Evolutionary conservation across 2,329 filamentous ascomycete species (phyloP).

Genomic region (Pseudocercospora pini-densiflorae): DNA sequence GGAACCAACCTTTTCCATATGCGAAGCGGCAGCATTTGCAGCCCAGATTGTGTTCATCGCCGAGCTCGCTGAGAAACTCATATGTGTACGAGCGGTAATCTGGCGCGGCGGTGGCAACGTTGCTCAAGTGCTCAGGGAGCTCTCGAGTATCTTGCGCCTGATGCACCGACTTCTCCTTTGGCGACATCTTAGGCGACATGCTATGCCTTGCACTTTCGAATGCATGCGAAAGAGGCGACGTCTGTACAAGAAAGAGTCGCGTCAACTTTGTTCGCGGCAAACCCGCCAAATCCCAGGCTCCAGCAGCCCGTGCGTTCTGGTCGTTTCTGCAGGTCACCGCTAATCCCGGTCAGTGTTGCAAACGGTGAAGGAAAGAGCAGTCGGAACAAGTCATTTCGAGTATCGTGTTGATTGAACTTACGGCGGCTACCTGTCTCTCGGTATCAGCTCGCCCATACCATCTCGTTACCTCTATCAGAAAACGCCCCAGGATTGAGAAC

Average conservation of each 20-base stretch:
- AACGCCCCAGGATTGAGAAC: not conserved
- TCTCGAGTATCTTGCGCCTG: not conserved
- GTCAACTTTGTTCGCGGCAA: not conserved
- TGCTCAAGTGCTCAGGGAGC: not conserved
- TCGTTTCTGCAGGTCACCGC: not conserved
- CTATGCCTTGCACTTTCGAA: not conserved
- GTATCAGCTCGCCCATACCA: not conserved
- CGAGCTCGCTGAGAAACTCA: conserved; percentile 26
- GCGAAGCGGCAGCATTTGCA: conserved; percentile 33
- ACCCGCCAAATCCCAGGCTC: not conserved
- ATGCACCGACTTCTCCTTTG: not conserved
- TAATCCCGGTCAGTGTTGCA: not conserved
- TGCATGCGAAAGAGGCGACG: not conserved
- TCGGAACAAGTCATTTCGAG: not conserved
- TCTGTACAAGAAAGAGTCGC: not conserved
- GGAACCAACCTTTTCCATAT: conserved; percentile 19
- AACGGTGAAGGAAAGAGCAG: not conserved
- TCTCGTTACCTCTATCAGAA: not conserved
- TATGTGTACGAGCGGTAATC: conserved; percentile 29
- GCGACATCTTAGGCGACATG: not conserved
- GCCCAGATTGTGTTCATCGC: conserved; percentile 22
- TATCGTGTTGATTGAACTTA: not conserved
- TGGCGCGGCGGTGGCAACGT: conserved; percentile 26
- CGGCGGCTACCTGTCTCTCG: not conserved
- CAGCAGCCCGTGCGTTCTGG: not conserved